Conservation (phyloP, 192 early-diverging fungal genomes). For the Backusella tarrabulga region DNA sequence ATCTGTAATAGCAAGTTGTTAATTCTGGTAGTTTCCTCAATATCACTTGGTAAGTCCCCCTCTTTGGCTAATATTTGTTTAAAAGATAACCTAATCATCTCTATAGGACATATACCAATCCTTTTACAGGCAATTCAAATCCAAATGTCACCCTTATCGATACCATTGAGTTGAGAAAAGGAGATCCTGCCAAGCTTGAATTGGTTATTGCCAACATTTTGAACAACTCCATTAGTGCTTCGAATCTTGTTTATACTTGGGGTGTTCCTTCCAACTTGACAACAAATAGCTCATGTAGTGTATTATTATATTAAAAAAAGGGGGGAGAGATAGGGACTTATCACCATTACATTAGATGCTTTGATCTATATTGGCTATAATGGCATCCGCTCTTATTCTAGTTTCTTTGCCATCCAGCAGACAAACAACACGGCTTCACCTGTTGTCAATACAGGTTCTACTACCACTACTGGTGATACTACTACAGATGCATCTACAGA, state of each 20-base stretch:
- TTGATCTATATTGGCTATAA: background rate
- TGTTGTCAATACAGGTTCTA: background rate
- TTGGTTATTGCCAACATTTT: conserved; percentile 9
- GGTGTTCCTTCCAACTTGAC: conserved; percentile 3
- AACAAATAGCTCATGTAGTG: conserved; percentile 11
- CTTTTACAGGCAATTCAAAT: background rate
- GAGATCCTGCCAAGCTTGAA: background rate
- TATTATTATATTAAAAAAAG: background rate
- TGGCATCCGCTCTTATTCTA: background rate
- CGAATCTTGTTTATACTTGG: conserved; percentile 10
- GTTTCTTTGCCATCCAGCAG: background rate
- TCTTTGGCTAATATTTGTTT: too few relatives aligned
- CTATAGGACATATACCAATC: background rate
- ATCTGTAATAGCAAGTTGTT: background rate
- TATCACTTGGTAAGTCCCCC: conserved; percentile 11
- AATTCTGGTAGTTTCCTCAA: background rate
- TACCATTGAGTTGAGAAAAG: conserved; percentile 6
- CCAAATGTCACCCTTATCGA: background rate
- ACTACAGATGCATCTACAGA: too few relatives aligned
- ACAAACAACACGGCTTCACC: background rate
- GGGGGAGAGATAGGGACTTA: background rate
- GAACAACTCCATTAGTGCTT: background rate
- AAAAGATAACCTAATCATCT: too few relatives aligned
- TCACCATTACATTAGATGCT: conserved; percentile 2
- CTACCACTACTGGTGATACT: background rate